These are phyloP conservation scores for Elongisporangium undulatum DNA, from an alignment of 352 stramenopile genomes.

Conservation along the genomic window DNA sequence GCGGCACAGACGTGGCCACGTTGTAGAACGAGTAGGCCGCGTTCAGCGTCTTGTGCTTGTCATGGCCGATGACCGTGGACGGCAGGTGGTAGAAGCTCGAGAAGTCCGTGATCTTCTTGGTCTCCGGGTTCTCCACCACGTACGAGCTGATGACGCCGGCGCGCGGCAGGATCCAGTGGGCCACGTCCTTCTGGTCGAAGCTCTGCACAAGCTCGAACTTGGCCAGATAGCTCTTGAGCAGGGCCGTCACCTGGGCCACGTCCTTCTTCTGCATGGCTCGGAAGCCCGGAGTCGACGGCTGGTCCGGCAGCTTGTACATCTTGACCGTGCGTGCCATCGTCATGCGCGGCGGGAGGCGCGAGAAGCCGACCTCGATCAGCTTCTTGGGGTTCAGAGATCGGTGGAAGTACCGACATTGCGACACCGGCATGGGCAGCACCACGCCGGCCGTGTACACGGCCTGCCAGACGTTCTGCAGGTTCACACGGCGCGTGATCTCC, in stretches of 20 bases:
- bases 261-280: conserved; percentile 50
- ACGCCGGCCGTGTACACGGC: conserved; percentile 99
- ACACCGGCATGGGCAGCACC: conserved; percentile 94
- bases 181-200: conserved; percentile 91
- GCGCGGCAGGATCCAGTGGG: conserved; percentile 96
- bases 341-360: conserved; percentile 87
- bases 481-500: conserved; percentile 98
- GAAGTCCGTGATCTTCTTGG: conserved; percentile 90
- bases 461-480: conserved; percentile 91
- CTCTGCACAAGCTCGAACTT: conserved; percentile 78
- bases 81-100: conserved; percentile 98
- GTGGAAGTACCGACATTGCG: conserved; percentile 96
- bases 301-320: conserved; percentile 79
- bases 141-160: conserved; percentile 94
- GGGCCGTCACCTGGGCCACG: conserved; percentile 33
- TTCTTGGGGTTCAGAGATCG: conserved; percentile 98
- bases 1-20: conserved; percentile 51
- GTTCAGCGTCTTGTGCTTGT: conserved; percentile 93
- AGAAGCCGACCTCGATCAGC: conserved; percentile 98
- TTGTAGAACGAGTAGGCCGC: conserved; percentile 99
- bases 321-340: conserved; percentile 94
- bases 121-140: conserved; percentile 64
- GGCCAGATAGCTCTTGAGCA: conserved; percentile 50
- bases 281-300: conserved; percentile 32
- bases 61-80: conserved; percentile 93